Base-by-base conservation (phyloP, 1,284 basidiomycete genomes). In the Microbotryum scabiosae region DNA sequence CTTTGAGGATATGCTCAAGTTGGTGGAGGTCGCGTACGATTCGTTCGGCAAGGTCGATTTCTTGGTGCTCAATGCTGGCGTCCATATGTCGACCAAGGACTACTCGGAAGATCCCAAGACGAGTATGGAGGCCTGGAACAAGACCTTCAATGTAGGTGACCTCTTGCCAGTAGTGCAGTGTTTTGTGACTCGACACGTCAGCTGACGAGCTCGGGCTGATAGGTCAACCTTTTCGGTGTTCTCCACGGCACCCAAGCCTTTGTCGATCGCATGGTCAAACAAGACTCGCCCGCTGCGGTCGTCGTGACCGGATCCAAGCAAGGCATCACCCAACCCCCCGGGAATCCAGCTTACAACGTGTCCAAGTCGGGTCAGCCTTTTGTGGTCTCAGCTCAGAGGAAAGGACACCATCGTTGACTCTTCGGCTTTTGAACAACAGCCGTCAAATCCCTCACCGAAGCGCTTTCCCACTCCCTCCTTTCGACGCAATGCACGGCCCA, bases 261-360 rank as follows among this genome's bases (percentile, higher is more conserved):
- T 32, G 65, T 66, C 43, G 62, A 63, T 12, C 54, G 62, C 9
- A 65, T 72, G 61, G 54, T 72, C 26, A 56, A 67, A 4, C 63
- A 65, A 52, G 55, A 56, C 5, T 59, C 64, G 30, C 66, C 68
- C 1, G 70, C 63, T 2, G 49, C 57, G 2, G 57, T 72, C 14
- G 59, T 72, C 14, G 56, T 71, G 16, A 72, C 71, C 5, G 71
- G 70, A 18, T 64, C 60, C 2, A 71, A 71, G 52, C 70, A 71
- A 55, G 62, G 70, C 23, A 71, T 71, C 57, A 72, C 71, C 3
- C 57, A 58, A 28, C 71, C 71, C 36, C 71, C 71, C 16, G 70
- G 68, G 0, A 68, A 63, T 32, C 63, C 69, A 0, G 69, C 66
- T 14, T 71, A 66, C 62, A 70, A 70, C 44, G 64, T 62, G 1